Percentiles rank a stretch among this genome's conserved stretches.
These are phyloP conservation scores for Macrocystidia cucumis DNA, from an alignment of 1,284 basidiomycete species.

Conservation along the genomic window DNA sequence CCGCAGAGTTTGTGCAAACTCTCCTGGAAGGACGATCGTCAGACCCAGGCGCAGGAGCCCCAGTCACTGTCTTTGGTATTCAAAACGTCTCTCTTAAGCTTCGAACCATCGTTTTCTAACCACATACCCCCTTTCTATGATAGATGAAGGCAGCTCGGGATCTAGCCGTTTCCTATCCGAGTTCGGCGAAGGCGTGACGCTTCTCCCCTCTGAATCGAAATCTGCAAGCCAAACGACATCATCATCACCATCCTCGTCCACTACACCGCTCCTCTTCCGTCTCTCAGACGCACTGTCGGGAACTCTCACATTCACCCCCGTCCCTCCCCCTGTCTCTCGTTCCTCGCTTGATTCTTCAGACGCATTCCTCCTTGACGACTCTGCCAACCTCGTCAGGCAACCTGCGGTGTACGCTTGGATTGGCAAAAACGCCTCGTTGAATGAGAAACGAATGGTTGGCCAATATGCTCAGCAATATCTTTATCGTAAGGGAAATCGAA, in stretches of 20 bases:
- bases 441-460: slow-evolving; percentile 40
- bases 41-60: too few species aligned
- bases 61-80: slow-evolving; percentile 49
- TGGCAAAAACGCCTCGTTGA: slow-evolving; percentile 37
- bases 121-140: neutral
- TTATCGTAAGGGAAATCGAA: slow-evolving; percentile 24
- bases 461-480: slow-evolving; percentile 50
- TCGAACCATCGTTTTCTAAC: neutral
- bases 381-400: slow-evolving; percentile 19
- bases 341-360: slow-evolving; percentile 36
- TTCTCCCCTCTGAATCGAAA: slow-evolving; percentile 10
- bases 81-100: too few species aligned
- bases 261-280: slow-evolving; percentile 27
- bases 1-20: slow-evolving; percentile 47
- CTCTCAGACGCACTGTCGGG: slow-evolving; percentile 42
- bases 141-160: slow-evolving; percentile 45
- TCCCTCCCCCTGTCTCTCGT: slow-evolving; percentile 21
- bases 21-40: slow-evolving; percentile 35
- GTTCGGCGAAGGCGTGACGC: slow-evolving; percentile 25
- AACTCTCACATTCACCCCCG: slow-evolving; percentile 26
- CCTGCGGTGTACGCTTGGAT: slow-evolving; percentile 53
- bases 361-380: slow-evolving; percentile 39
- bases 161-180: slow-evolving; percentile 38
- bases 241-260: slow-evolving; percentile 5
- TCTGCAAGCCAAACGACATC: neutral